Conservation (phyloP, 495 filamentous ascomycete genomes). For the Penicillium verhagenii region DNA sequence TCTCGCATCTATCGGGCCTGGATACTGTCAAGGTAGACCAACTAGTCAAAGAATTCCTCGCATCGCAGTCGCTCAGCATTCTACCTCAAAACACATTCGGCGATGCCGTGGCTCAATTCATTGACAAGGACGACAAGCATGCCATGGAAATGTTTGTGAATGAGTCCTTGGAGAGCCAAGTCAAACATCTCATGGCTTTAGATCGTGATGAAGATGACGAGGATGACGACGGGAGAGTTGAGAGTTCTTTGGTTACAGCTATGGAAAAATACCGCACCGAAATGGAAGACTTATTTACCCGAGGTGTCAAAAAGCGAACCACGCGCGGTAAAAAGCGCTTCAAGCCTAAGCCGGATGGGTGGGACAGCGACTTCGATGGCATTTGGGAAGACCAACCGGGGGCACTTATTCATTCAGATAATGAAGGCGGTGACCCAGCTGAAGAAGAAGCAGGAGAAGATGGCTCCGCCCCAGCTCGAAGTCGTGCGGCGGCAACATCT, state of each 20-base stretch:
- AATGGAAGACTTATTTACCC: slow-evolving; percentile 69
- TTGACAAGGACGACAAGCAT: slow-evolving; percentile 93
- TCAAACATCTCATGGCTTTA: slow-evolving; percentile 67
- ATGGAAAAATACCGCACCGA: slow-evolving; percentile 70
- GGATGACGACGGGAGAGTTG: slow-evolving; percentile 58
- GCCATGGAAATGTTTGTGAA: slow-evolving; percentile 88
- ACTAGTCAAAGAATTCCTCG: slow-evolving; percentile 81
- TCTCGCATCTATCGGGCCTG: slow-evolving; percentile 57
- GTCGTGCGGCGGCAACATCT: slow-evolving; percentile 30
- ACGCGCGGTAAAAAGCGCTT: slow-evolving; percentile 58
- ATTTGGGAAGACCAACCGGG: slow-evolving; percentile 77
- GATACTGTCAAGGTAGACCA: slow-evolving; percentile 85
- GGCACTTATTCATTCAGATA: slow-evolving; percentile 60
- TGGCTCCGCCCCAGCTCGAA: slow-evolving; percentile 27
- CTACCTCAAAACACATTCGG: slow-evolving; percentile 88
- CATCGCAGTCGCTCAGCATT: slow-evolving; percentile 82
- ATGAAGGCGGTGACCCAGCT: slow-evolving; percentile 47
- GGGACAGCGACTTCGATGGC: slow-evolving; percentile 86
- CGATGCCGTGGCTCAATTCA: slow-evolving; percentile 89
- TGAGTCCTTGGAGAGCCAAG: slow-evolving; percentile 71
- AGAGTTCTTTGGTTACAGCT: slow-evolving; percentile 56
- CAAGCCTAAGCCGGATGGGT: slow-evolving; percentile 74
- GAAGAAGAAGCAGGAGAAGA: slow-evolving; percentile 49
- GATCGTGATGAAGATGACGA: slow-evolving; percentile 63
- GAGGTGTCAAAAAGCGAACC: slow-evolving; percentile 62